Evolutionary conservation across 169 alveolate species (phyloP).

Genomic region (Cryptosporidium parvum): DNA sequence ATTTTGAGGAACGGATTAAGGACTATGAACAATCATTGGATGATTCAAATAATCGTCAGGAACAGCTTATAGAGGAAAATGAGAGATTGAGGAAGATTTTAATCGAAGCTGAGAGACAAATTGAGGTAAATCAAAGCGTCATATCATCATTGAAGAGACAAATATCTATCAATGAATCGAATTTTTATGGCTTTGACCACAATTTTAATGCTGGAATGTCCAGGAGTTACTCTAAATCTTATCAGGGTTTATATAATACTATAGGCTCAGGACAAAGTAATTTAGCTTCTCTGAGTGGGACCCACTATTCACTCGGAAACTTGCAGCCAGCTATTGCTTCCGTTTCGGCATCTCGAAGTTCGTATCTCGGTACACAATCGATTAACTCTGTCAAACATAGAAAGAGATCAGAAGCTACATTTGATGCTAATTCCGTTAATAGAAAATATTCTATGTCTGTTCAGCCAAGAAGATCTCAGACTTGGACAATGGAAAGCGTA

Average conservation of each 20-base stretch:
- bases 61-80: slow-evolving; percentile 52
- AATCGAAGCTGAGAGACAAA: slow-evolving; percentile 65
- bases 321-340: slow-evolving; percentile 50
- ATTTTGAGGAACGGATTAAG: slow-evolving; percentile 18
- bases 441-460: slow-evolving; percentile 55
- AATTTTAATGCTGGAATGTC: neutral
- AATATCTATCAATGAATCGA: slow-evolving; percentile 36
- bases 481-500: slow-evolving; percentile 60
- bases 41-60: slow-evolving; percentile 45
- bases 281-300: slow-evolving; percentile 1
- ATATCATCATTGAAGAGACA: slow-evolving; percentile 49
- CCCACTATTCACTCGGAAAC: slow-evolving; percentile 39
- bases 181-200: neutral
- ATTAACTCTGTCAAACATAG: neutral
- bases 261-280: neutral
- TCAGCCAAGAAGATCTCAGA: slow-evolving; percentile 59
- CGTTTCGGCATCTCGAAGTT: slow-evolving; percentile 50
- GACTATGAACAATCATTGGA: slow-evolving; percentile 63
- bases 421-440: slow-evolving; percentile 24
- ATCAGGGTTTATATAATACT: neutral
- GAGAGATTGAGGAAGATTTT: slow-evolving; percentile 60
- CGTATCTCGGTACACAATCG: neutral
- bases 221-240: neutral
- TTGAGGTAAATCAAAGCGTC: slow-evolving; percentile 63
- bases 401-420: slow-evolving; percentile 28